Evolutionary conservation across 495 filamentous ascomycete species (phyloP), one percentile per base, ranked within the genome.

Genomic region (Penicillium roqueforti): DNA sequence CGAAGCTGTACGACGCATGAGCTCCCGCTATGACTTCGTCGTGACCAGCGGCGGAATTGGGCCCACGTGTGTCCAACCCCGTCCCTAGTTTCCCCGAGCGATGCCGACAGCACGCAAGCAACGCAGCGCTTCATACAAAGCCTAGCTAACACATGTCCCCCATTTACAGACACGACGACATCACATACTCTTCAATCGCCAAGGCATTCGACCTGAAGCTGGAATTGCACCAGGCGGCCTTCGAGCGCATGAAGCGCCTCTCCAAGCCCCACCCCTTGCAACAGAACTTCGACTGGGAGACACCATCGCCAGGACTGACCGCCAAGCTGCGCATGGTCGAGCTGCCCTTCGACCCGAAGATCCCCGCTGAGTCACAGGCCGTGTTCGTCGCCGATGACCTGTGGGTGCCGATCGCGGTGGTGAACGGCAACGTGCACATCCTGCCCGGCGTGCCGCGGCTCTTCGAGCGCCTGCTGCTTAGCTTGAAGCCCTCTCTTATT

Each of bases 11-110:
- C 79, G 80, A 31, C 82, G 91, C 16, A 92, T 98, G 90, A 92
- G 87, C 67, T 74, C 79, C 26, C 83, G 83, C 53, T 96, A 96
- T 63, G 93, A 97, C 71, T 87, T 97, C 54, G 89, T 98, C 18
- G 90, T 96, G 3, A 98, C 93, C 40, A 88, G 86, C 59, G 93
- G 93, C 48, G 93, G 93, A 23, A 97, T 98, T 63, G 93, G 93
- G 3, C 92, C 93, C 48, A 97, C 92, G 88, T 92, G 65, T 60
- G 78, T 73, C 59, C 53, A 54, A 55, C 57, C 26, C 42, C 7
- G 26, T 37, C 28, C 39, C 47, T 49, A 38, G 29, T 23, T 49
- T 14, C 28, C 10, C n/a, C 18, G 26, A 23, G 1, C 22, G 7
- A 18, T n/a, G 13, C 10, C 18, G 0, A n/a, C 23, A 22, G 22